Evolutionary conservation across 2,329 filamentous ascomycete genomes (phyloP), one percentile per base, ranked within the genome.

Genomic region (Diaporthe humulicola): DNA sequence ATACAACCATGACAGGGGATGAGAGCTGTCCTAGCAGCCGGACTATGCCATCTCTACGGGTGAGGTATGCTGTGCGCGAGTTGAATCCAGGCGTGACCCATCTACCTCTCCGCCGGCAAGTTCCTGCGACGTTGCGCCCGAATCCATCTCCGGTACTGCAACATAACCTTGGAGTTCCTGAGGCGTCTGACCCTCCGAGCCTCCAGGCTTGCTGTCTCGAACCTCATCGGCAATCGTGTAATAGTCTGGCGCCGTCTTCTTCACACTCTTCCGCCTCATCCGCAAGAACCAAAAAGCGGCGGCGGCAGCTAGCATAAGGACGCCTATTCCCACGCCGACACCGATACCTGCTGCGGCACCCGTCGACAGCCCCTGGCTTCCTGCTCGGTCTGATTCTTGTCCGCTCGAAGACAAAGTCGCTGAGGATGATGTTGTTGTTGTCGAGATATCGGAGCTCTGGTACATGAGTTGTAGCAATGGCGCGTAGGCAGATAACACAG

Each of bases 391-490:
- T n/a, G 36, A 19, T 10, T 2, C 58, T 12, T 48, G 9, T 17
- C 60, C 60, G 40, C 40, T 48, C 25, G 40, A 64, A 33, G 38
- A 25, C 15, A 40, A 25, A 15, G 60, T 15, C 6, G 36, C 30
- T 15, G 60, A 28, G 9, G 60, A 48, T 19, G n/a, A 14, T 28
- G 60, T 22, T 45, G 17, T 36, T 57, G 30, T n/a, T 7, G 40
- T 4, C 25, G 60, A 64, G 4, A 64, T 19, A 10, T 64, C 60
- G 2, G 60, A 64, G 60, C 40, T 64, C n/a, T 64, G 38, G 14
- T 64, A 64, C 58, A 64, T 48, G 25, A 48, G 38, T 33, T 64
- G 60, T 10, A 64, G 40, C 17, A 64, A 64, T 5, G 60, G 60
- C 17, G 25, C 60, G 8, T 45, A 30, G 22, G 28, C 40, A 17